Evolutionary conservation across 257 asterid genomes (phyloP).

Genomic region (Solanum pinnatisectum): DNA sequence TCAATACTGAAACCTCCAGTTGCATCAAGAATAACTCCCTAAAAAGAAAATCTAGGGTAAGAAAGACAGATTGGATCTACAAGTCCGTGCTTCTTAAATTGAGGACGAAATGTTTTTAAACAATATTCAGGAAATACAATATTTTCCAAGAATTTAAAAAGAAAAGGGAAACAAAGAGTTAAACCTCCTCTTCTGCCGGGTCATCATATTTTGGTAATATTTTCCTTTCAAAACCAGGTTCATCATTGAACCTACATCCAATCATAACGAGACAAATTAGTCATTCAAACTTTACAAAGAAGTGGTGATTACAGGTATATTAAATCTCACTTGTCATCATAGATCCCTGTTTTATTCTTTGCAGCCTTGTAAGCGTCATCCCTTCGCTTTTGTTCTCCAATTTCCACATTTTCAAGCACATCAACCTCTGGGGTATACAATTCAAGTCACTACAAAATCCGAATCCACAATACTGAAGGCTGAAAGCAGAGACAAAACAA

Average conservation of each 20-base stretch:
- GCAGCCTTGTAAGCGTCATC: constrained; percentile 85
- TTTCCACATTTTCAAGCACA: constrained; percentile 95
- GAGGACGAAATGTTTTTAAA: not conserved
- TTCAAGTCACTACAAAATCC: constrained; percentile 84
- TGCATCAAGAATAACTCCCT: constrained; percentile 90
- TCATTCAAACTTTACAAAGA: not conserved
- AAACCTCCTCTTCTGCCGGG: constrained; percentile 78
- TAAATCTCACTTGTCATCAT: constrained; percentile 66
- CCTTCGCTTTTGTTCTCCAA: constrained; percentile 92
- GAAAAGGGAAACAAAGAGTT: not conserved
- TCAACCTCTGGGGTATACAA: constrained; percentile 94
- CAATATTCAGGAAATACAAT: not conserved
- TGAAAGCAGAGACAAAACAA: constrained; percentile 20
- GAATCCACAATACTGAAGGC: constrained; percentile 60
- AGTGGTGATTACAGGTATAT: not conserved
- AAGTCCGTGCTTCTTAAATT: not conserved
- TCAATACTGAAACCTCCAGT: constrained; percentile 80
- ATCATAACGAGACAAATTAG: constrained; percentile 1
- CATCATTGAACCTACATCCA: constrained; percentile 62
- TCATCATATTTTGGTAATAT: constrained; percentile 97
- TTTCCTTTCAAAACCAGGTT: constrained; percentile 23
- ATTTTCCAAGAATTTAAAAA: not conserved
- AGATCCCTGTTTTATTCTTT: constrained; percentile 74
- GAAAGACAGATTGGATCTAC: constrained; percentile 2
- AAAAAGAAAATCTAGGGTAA: constrained; percentile 7